Evolutionary conservation across 2,329 filamentous ascomycete genomes (phyloP).

Genomic region (Akanthomyces uredinophilus): DNA sequence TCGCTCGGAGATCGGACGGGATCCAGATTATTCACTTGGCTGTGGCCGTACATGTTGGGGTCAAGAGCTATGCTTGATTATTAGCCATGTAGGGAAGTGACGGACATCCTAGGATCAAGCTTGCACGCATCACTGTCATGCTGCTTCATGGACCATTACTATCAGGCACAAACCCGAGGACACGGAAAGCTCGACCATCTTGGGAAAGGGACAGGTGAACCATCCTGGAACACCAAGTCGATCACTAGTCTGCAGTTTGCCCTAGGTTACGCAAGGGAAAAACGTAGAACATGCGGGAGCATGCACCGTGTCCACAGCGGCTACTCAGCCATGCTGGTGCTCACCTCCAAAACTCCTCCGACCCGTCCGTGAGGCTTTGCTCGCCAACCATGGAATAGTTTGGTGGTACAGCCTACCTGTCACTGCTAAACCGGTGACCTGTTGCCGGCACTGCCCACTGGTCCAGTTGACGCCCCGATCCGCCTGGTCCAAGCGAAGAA

Average conservation of each 20-base stretch:
- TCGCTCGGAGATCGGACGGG: slow-evolving; percentile 11
- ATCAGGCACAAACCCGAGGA: background rate
- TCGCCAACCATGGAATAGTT: background rate
- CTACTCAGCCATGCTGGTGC: background rate
- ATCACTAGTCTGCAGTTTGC: background rate
- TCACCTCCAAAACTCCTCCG: background rate
- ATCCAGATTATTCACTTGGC: slow-evolving; percentile 12
- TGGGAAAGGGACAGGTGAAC: background rate
- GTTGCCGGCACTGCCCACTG: background rate
- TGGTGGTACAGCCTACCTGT: background rate
- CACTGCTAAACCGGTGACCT: background rate
- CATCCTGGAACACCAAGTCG: background rate
- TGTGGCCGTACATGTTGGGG: slow-evolving; percentile 4
- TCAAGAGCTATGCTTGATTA: background rate
- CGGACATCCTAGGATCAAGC: background rate
- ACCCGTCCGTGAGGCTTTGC: background rate
- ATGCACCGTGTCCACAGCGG: background rate
- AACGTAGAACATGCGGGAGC: background rate
- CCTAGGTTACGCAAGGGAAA: background rate
- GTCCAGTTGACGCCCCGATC: background rate
- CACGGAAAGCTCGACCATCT: background rate
- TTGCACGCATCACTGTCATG: background rate
- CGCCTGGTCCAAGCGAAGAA: background rate
- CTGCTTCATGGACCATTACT: background rate
- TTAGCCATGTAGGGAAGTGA: background rate